Evolutionary conservation across 1,139 yeast genomes (phyloP).

Genomic region (Lodderomyces metapsilosis): DNA sequence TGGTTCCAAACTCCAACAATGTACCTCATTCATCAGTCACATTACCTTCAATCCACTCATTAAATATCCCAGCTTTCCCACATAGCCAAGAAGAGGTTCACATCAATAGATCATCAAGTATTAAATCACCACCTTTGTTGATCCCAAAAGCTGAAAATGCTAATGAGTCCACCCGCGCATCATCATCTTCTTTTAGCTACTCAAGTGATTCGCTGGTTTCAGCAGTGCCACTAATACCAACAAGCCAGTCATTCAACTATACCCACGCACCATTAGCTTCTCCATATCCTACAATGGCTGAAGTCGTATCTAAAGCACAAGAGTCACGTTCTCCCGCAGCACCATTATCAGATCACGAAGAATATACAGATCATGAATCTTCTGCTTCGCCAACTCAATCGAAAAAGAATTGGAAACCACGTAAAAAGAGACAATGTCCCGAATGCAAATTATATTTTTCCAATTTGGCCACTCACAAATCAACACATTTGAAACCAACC

Average conservation of each 20-base stretch:
- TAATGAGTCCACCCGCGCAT: not conserved
- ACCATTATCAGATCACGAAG: not conserved
- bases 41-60: constrained; percentile 19
- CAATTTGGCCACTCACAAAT: constrained; percentile 81
- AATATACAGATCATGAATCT: not conserved
- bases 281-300: constrained; percentile 9
- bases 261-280: constrained; percentile 11
- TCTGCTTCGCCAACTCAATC: constrained; percentile 4
- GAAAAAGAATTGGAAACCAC: constrained; percentile 40
- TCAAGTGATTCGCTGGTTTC: not conserved
- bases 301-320: constrained; percentile 9
- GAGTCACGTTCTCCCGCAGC: too few relatives aligned
- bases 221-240: not conserved
- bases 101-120: constrained; percentile 4
- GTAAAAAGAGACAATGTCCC: constrained; percentile 84
- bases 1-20: constrained; percentile 2
- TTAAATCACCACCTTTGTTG: constrained; percentile 12
- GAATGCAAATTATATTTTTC: constrained; percentile 74
- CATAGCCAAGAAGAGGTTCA: constrained; percentile 9
- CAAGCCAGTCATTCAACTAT: constrained; percentile 1
- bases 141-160: constrained; percentile 10
- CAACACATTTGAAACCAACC: constrained; percentile 74
- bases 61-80: constrained; percentile 16
- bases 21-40: constrained; percentile 11
- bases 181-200: not conserved